Evolutionary conservation across 768 basidiomycete species (phyloP).

Genomic region (Hirschioporus abietinus): DNA sequence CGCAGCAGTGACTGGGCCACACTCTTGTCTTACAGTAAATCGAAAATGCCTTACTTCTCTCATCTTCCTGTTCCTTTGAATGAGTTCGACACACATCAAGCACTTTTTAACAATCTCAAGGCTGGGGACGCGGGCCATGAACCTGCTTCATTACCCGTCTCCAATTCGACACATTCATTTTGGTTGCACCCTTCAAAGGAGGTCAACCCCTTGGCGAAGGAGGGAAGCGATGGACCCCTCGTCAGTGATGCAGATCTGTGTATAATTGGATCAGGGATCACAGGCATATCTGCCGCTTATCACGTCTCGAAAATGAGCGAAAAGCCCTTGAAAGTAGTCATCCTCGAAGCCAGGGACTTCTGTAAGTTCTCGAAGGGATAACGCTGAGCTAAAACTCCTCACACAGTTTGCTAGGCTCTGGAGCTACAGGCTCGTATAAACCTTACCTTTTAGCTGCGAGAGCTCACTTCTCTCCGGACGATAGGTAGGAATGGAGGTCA

Average conservation of each 20-base stretch:
- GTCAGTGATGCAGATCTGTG: constrained; percentile 62
- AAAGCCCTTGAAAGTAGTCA: constrained; percentile 41
- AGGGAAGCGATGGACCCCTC: constrained; percentile 61
- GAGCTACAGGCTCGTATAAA: constrained; percentile 57
- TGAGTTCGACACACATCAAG: constrained; percentile 2
- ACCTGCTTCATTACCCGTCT: constrained; percentile 40
- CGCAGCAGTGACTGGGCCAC: too few relatives aligned
- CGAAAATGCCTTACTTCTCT: constrained; percentile 1
- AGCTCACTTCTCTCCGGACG: not conserved
- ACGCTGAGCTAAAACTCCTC: constrained; percentile 5
- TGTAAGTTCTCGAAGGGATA: constrained; percentile 44
- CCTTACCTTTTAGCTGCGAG: constrained; percentile 4
- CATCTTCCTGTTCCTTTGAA: constrained; percentile 7
- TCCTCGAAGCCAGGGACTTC: constrained; percentile 84
- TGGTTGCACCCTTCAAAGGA: constrained; percentile 56
- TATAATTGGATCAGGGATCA: constrained; percentile 77
- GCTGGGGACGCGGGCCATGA: not conserved
- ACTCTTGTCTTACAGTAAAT: too few relatives aligned
- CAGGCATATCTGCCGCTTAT: constrained; percentile 70
- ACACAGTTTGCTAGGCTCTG: constrained; percentile 46
- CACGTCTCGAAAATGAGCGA: constrained; percentile 44
- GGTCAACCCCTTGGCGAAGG: constrained; percentile 60
- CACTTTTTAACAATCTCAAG: not conserved
- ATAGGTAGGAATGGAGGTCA: constrained; percentile 79
- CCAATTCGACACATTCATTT: constrained; percentile 65